Evolutionary conservation across 1,284 basidiomycete genomes (phyloP).

Genomic region (Apiotrichum akiyoshidainum): DNA sequence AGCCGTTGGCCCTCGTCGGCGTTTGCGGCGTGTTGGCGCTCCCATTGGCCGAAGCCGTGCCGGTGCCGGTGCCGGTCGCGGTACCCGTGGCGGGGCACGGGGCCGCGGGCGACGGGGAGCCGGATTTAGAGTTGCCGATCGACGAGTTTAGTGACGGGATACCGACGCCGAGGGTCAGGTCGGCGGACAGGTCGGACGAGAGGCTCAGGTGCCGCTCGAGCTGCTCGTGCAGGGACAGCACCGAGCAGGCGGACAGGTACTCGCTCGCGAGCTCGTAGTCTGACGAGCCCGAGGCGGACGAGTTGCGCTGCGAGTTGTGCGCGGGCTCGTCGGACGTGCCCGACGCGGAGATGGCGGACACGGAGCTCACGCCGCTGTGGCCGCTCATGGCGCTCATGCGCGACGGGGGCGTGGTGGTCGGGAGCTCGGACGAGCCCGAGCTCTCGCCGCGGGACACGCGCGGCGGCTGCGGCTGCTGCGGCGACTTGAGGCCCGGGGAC

Average conservation of each 20-base stretch:
- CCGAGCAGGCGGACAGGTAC: slow-evolving; percentile 15
- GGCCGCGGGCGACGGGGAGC: slow-evolving; percentile 22
- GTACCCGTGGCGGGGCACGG: neutral
- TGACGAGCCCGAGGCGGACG: slow-evolving; percentile 8
- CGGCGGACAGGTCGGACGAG: neutral
- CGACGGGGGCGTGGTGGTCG: neutral
- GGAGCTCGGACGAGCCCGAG: slow-evolving; percentile 18
- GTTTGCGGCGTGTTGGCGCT: slow-evolving; percentile 73
- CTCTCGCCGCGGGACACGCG: slow-evolving; percentile 36
- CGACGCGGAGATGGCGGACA: neutral
- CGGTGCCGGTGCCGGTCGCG: slow-evolving; percentile 38
- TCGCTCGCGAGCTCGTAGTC: slow-evolving; percentile 21
- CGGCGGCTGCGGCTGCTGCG: slow-evolving; percentile 44
- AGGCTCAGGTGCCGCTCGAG: slow-evolving; percentile 9
- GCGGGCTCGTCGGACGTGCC: neutral
- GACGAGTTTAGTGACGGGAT: too few relatives aligned
- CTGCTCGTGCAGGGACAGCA: slow-evolving; percentile 11
- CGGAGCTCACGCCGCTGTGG: neutral
- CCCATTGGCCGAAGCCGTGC: too few relatives aligned
- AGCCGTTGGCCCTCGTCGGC: too few relatives aligned
- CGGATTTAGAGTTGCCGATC: too few relatives aligned
- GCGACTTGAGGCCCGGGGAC: slow-evolving; percentile 48
- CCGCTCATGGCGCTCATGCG: slow-evolving; percentile 1
- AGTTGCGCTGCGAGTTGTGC: slow-evolving; percentile 4
- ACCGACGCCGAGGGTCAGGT: neutral